phyloP scores from a whole-genome alignment of 805 yeast genomes.

The Tanozyma kutaoensis region DNA sequence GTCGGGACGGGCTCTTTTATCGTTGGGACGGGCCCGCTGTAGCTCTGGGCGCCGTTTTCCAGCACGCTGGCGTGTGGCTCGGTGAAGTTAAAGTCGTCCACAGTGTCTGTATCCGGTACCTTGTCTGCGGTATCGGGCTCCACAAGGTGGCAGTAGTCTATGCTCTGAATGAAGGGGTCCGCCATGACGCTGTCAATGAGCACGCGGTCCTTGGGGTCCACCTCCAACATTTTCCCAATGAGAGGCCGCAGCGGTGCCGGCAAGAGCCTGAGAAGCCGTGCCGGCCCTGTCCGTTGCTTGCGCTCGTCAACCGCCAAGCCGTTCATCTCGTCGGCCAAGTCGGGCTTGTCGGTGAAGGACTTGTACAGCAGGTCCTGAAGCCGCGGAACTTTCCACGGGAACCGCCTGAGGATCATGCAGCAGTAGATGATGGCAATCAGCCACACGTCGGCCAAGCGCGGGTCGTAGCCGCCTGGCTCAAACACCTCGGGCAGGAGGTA shows the following conservation, averaged over 20 bases:
- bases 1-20: too few relatives aligned
- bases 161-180: conserved; percentile 38
- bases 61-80: background rate
- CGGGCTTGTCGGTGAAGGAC: conserved; percentile 35
- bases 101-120: conserved; percentile 9
- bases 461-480: conserved; percentile 62
- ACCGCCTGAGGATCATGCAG: conserved; percentile 75
- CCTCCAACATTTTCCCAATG: conserved; percentile 49
- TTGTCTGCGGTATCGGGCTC: conserved; percentile 7
- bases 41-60: too few relatives aligned
- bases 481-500: conserved; percentile 90
- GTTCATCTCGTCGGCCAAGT: too few relatives aligned
- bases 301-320: too few relatives aligned
- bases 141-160: conserved; percentile 38
- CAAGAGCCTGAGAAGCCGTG: conserved; percentile 54
- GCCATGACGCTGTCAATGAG: conserved; percentile 38
- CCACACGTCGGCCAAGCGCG: conserved; percentile 87
- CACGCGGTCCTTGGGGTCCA: conserved; percentile 47
- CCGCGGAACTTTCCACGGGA: conserved; percentile 95
- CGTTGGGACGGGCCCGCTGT: too few relatives aligned
- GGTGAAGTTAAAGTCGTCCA: background rate
- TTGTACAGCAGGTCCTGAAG: conserved; percentile 60
- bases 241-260: conserved; percentile 55
- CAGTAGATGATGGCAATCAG: conserved; percentile 85
- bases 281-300: conserved; percentile 37